These are phyloP conservation scores for Fomitopsis serialis DNA, from an alignment of 768 basidiomycete genomes.

Conservation along the genomic window DNA sequence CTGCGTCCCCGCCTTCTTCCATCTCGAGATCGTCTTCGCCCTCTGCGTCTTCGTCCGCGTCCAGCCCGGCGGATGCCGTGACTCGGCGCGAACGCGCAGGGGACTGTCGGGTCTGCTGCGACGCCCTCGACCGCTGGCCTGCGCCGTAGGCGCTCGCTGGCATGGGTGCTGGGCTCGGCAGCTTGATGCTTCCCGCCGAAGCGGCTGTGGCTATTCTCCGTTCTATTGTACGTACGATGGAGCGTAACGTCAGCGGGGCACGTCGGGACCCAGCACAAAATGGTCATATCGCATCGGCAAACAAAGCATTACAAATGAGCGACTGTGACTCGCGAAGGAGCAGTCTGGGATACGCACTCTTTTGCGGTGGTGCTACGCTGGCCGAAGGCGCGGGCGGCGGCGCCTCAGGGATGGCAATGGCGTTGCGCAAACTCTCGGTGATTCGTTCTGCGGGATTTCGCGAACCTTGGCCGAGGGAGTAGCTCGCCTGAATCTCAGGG, in stretches of 20 bases:
- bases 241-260: not conserved
- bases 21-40: slow-evolving; percentile 31
- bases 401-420: slow-evolving; percentile 21
- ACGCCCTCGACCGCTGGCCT: slow-evolving; percentile 22
- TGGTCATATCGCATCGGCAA: not conserved
- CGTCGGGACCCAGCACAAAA: not conserved
- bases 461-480: slow-evolving; percentile 12
- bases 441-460: slow-evolving; percentile 36
- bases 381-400: slow-evolving; percentile 12
- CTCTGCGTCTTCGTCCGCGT: slow-evolving; percentile 29
- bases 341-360: slow-evolving; percentile 9
- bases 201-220: slow-evolving; percentile 12
- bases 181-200: slow-evolving; percentile 26
- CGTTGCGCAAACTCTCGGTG: slow-evolving; percentile 33
- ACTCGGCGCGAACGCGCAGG: slow-evolving; percentile 18
- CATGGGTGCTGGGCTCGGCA: slow-evolving; percentile 30
- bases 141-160: slow-evolving; percentile 11
- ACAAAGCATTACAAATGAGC: not conserved
- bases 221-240: slow-evolving; percentile 9
- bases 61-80: slow-evolving; percentile 17
- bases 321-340: not conserved
- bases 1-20: slow-evolving; percentile 44
- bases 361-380: slow-evolving; percentile 15
- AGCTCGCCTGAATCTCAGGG: slow-evolving; percentile 27
- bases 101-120: slow-evolving; percentile 22